Base-by-base conservation (phyloP, 106 monocot species). In the Acorus calamus region DNA sequence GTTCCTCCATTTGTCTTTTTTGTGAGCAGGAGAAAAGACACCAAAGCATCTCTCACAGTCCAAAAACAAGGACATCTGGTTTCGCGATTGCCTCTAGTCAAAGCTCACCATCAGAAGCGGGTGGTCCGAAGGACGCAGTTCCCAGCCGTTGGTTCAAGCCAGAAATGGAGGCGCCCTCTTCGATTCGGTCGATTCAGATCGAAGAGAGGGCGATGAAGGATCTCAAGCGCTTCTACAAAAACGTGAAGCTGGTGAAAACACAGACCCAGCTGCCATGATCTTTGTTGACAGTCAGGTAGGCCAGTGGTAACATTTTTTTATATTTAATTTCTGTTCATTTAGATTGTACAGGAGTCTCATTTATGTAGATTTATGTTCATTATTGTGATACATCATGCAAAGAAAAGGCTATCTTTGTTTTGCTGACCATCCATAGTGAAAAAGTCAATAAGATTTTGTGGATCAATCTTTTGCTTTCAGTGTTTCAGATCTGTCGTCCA, bases 141-240 rank as follows among this genome's bases (percentile, higher is more conserved):
- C 85, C 88, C 3, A 99, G 68, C 73, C 80, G 92, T 60, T 99
- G 98, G 98, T 99, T 80, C 80, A 91, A 86, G 80, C 98, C 98
- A 7, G 98, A 99, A 57, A 71, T 49, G 0, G 92, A 99, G 47
- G 73, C 83, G 10, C 88, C 92, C 4, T 99, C 98, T 5, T 92
- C 98, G 14, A 79, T 99, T 53, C 80, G 98, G 11, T 92, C 92
- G 0, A 99, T 99, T 12, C 92, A 92, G 77, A 99, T 92, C 0
- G 98, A 99, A 59, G 98, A 98, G 73, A 83, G 70, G 76, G 98
- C 98, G 3, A 92, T 99, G 62, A 91, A 99, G 69, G 88, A 99
- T 50, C 76, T 99, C 68, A 99, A 81, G 63, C 88, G 85, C 58
- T 86, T 81, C 66, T 99, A 99, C 77, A 88, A 73, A 75, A 86